These are phyloP conservation scores for Argentina anserina DNA, from an alignment of 306 rosid species.

Conservation along the genomic window DNA sequence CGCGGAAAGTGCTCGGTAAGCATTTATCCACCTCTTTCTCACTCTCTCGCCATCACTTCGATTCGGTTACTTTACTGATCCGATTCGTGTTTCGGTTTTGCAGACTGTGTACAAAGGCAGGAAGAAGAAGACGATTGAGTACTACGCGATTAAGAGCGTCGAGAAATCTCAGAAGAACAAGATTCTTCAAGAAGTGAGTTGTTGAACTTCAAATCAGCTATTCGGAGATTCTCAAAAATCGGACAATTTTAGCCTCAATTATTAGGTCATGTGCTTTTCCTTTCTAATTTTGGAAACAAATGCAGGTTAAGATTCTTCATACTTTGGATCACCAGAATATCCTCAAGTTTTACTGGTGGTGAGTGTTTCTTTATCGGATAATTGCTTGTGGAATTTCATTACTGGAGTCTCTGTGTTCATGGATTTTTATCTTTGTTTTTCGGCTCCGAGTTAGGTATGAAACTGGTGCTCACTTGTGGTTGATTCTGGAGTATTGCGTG, in stretches of 20 bases:
- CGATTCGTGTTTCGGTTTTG: neutral
- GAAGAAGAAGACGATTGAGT: slow-evolving; percentile 97
- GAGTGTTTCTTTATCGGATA: slow-evolving; percentile 10
- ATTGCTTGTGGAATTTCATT: neutral
- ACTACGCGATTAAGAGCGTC: slow-evolving; percentile 87
- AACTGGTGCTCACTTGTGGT: slow-evolving; percentile 97
- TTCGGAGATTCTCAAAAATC: neutral
- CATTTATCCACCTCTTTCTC: neutral
- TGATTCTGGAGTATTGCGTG: slow-evolving; percentile 91
- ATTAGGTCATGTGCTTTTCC: neutral
- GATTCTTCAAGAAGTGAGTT: slow-evolving; percentile 89
- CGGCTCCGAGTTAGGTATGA: slow-evolving; percentile 56
- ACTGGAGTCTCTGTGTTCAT: neutral
- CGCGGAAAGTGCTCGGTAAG: slow-evolving; percentile 91
- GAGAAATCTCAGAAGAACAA: slow-evolving; percentile 87
- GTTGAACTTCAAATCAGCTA: neutral
- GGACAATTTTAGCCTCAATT: neutral
- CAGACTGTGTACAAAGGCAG: slow-evolving; percentile 96
- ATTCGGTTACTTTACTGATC: neutral
- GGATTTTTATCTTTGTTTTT: neutral
- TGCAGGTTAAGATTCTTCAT: slow-evolving; percentile 93
- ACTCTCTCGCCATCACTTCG: neutral
- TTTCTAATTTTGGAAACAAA: neutral
- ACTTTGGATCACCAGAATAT: slow-evolving; percentile 73
- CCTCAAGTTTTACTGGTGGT: slow-evolving; percentile 81